Conservation (phyloP, 1,284 basidiomycete species). For the Heterobasidion irregulare region DNA sequence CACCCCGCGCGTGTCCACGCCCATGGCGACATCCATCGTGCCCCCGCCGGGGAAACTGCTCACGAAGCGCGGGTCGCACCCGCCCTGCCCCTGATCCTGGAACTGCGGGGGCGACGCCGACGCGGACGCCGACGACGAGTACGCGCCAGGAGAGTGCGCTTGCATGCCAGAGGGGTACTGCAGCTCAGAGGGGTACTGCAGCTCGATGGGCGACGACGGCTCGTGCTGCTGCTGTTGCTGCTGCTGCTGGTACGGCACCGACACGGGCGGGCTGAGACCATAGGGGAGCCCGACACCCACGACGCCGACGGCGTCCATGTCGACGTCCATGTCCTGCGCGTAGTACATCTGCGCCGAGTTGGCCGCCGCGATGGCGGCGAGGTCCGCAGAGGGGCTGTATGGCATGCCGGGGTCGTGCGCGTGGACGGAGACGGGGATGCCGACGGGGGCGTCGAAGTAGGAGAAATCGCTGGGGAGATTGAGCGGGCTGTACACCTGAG, state of each 20-base stretch:
- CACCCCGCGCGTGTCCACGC: slow-evolving; percentile 5
- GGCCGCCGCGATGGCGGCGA: slow-evolving; percentile 11
- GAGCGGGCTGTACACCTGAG: not conserved
- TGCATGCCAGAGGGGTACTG: not conserved
- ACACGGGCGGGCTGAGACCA: too few relatives aligned
- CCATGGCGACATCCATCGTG: not conserved
- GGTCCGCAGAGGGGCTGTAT: slow-evolving; percentile 8
- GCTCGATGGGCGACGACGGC: too few relatives aligned
- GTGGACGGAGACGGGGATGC: not conserved
- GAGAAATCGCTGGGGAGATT: slow-evolving; percentile 7
- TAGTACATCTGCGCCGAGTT: slow-evolving; percentile 13
- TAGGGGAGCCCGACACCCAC: too few relatives aligned
- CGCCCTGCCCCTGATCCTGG: not conserved
- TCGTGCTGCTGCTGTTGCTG: too few relatives aligned
- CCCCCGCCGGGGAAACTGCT: slow-evolving; percentile 1
- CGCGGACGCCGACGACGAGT: slow-evolving; percentile 11
- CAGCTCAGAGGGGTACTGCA: not conserved
- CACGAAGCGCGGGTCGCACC: slow-evolving; percentile 18
- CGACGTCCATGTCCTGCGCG: slow-evolving; percentile 20
- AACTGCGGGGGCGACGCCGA: slow-evolving; percentile 9
- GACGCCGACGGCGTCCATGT: too few relatives aligned
- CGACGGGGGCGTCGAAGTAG: slow-evolving; percentile 4
- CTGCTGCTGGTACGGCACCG: too few relatives aligned
- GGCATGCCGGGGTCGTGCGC: not conserved
- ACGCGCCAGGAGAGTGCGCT: slow-evolving; percentile 16